These are phyloP conservation scores for Domatiomyces globalis DNA, from an alignment of 2,329 filamentous ascomycete species.

Conservation along the genomic window DNA sequence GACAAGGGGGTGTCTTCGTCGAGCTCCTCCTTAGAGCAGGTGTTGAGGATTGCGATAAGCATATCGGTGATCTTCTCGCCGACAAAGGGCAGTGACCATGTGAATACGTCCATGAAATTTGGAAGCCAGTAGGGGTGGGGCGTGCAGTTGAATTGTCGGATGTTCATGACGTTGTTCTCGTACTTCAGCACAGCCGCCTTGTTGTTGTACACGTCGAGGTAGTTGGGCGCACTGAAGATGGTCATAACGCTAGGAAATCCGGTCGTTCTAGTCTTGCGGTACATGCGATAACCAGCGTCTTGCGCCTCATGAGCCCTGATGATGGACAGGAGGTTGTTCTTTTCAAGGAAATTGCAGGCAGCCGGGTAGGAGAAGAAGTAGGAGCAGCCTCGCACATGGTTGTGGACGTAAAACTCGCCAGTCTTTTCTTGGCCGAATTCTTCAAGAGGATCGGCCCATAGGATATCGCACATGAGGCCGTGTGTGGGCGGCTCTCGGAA, in stretches of 20 bases:
- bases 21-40: slow-evolving; percentile 96
- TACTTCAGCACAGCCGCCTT: slow-evolving; percentile 98
- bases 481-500: slow-evolving; percentile 96
- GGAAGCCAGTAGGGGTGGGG: slow-evolving; percentile 98
- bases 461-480: slow-evolving; percentile 96
- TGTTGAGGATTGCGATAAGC: slow-evolving; percentile 96
- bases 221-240: slow-evolving; percentile 97
- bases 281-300: slow-evolving; percentile 98
- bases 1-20: slow-evolving; percentile 70
- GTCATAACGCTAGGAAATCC: slow-evolving; percentile 99
- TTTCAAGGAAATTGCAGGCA: slow-evolving; percentile 92
- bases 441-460: slow-evolving; percentile 95
- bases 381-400: slow-evolving; percentile 94
- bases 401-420: slow-evolving; percentile 93
- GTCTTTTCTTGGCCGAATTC: slow-evolving; percentile 99
- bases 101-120: slow-evolving; percentile 99
- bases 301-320: slow-evolving; percentile 97
- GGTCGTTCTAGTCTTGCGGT: slow-evolving; percentile 92
- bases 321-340: slow-evolving; percentile 94
- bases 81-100: slow-evolving; percentile 98
- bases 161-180: slow-evolving; percentile 99
- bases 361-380: slow-evolving; percentile 99
- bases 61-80: slow-evolving; percentile 99
- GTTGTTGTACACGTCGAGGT: slow-evolving; percentile 99
- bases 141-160: slow-evolving; percentile 98